Base-by-base conservation (phyloP, 1,139 yeast genomes). In the Suhomyces atakaporum region DNA sequence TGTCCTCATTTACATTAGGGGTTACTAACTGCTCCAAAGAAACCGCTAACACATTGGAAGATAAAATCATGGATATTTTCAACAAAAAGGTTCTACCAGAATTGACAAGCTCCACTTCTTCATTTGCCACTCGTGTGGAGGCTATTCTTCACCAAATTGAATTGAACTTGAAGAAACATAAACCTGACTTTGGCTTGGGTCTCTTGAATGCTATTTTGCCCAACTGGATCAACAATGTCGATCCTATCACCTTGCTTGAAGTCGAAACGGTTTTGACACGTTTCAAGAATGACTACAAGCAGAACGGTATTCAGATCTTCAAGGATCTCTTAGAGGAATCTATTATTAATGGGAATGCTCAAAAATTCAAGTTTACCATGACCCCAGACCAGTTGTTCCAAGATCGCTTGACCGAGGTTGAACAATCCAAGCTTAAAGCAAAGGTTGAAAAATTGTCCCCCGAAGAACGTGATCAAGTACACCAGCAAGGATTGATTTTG, bases 91-190 rank as follows among this genome's bases (percentile, higher is more conserved):
- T 69, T 6, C 35, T 69, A 10, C 73, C 77, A 2, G 74, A 73
- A 25, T 57, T 77, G 14, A 53, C 60, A 11, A 57, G 52, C 12
- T 60, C 66, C 1, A 58, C 71, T 26, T 74, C 78, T 1, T 73
- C 83, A 42, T 81, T 83, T 28, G 68, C 72, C 26, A 70, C 76
- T 22, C 79, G 90, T 49, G 75, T 92, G 12, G 84, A 85, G 39
- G 97, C 96, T 0, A 77, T 92, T 30, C 69, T 94, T 29, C 95
- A 89, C 58, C 97, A 90, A 57, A 69, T 90, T 28, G 98, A 92
- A 56, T 66, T 92, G 25, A 68, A 80, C 28, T 84, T 87, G 58
- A 86, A 88, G 50, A 90, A 87, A 47, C 95, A 89, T 45, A 89
- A 84, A 50, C 84, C 97, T 0, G 88, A 88, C 40, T 90, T 89